phyloP scores from a whole-genome alignment of 2,329 filamentous ascomycete genomes.

The Coniochaeta pulveracea region DNA sequence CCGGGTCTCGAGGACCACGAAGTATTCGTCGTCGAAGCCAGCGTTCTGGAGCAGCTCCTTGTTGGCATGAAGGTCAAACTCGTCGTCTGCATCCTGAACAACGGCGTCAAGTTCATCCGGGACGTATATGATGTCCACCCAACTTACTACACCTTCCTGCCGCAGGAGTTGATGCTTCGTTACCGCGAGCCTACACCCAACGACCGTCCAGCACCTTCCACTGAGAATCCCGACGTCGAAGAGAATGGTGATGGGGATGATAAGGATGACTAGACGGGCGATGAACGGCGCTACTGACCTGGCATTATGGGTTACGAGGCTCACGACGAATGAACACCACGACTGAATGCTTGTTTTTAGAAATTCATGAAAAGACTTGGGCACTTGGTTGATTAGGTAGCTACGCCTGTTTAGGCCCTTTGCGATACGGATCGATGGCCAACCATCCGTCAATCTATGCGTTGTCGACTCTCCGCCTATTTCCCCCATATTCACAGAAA shows the following conservation, averaged over 20 bases:
- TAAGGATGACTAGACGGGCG: conserved; percentile 10
- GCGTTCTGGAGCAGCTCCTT: conserved; percentile 32
- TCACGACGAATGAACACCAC: too few species aligned
- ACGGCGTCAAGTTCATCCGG: conserved; percentile 55
- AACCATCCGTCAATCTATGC: too few species aligned
- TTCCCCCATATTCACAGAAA: too few species aligned
- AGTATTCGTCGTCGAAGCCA: conserved; percentile 37
- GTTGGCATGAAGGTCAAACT: conserved; percentile 50
- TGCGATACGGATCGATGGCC: too few species aligned
- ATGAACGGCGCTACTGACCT: too few species aligned
- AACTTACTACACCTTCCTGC: conserved; percentile 52
- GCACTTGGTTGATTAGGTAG: too few species aligned
- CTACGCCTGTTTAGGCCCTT: too few species aligned
- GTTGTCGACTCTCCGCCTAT: too few species aligned
- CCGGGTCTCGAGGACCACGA: conserved; percentile 29
- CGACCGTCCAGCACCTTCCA: conserved; percentile 33
- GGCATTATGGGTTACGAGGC: too few species aligned
- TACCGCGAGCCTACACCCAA: conserved; percentile 47
- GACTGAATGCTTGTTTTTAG: too few species aligned
- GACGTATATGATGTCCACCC: conserved; percentile 41
- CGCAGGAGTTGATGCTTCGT: conserved; percentile 56
- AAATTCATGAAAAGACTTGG: too few species aligned
- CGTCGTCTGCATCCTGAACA: conserved; percentile 38
- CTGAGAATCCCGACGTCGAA: conserved; percentile 22
- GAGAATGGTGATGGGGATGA: conserved; percentile 7